phyloP scores from a whole-genome alignment of 768 basidiomycete species.

The Saitozyma sp. region DNA sequence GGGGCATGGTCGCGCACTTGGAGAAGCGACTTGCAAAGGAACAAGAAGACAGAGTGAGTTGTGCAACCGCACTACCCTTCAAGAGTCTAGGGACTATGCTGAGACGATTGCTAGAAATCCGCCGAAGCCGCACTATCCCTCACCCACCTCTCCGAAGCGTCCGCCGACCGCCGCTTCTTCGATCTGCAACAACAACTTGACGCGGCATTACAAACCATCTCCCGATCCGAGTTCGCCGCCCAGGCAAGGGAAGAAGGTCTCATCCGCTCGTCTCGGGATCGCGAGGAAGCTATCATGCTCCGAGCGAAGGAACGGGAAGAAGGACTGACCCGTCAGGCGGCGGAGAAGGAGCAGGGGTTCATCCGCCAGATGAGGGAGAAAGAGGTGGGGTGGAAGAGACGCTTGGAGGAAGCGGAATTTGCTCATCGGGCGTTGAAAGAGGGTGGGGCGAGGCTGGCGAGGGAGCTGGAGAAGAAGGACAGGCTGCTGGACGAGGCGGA shows the following conservation, averaged over 20 bases:
- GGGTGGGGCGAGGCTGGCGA: conserved; percentile 17
- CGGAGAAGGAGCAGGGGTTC: background rate
- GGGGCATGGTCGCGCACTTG: conserved; percentile 4
- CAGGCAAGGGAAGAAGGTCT: conserved; percentile 4
- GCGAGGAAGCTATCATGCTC: background rate
- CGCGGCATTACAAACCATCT: background rate
- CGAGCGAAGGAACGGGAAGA: background rate
- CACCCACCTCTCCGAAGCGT: background rate
- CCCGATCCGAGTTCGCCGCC: background rate
- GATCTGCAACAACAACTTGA: background rate
- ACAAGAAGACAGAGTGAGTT: conserved; percentile 4
- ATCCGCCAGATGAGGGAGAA: conserved; percentile 1
- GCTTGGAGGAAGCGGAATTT: conserved; percentile 18
- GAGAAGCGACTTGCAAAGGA: background rate
- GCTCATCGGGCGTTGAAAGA: conserved; percentile 16
- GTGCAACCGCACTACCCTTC: background rate
- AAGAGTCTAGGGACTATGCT: background rate
- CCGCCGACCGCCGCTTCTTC: background rate
- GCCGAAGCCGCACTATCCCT: background rate
- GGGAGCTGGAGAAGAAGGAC: conserved; percentile 15
- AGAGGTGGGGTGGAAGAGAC: conserved; percentile 9
- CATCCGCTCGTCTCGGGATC: background rate
- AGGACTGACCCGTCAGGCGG: conserved; percentile 3
- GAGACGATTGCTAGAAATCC: background rate
- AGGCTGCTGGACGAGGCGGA: conserved; percentile 11